Percentiles rank a stretch among this genome's conserved stretches.
Evolutionary conservation across 1,284 basidiomycete genomes (phyloP).

Genomic region (Xerocomus amazonicus): DNA sequence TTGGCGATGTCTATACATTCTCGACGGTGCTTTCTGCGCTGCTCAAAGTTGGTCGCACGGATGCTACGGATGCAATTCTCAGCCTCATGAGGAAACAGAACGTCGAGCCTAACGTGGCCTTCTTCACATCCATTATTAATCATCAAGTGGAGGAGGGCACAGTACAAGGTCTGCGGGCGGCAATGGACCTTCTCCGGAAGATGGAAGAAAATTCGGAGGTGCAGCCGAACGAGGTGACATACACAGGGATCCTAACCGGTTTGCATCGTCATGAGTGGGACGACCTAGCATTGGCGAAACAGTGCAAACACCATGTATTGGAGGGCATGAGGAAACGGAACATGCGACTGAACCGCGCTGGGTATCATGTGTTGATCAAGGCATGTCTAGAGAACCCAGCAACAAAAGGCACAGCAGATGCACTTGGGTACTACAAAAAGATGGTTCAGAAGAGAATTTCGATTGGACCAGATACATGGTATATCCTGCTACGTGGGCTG

Average conservation of each 20-base stretch:
- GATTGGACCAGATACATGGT: conserved; percentile 68
- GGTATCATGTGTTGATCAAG: conserved; percentile 74
- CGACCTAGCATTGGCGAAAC: conserved; percentile 38
- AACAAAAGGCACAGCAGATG: conserved; percentile 48
- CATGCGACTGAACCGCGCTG: conserved; percentile 52
- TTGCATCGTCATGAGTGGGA: conserved; percentile 54
- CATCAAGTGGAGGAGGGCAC: conserved; percentile 59
- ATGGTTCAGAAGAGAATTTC: conserved; percentile 54
- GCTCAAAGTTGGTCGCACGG: conserved; percentile 59
- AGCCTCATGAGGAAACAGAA: conserved; percentile 70
- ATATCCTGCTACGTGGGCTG: conserved; percentile 65
- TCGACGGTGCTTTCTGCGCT: conserved; percentile 76
- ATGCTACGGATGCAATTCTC: conserved; percentile 62
- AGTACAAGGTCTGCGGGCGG: conserved; percentile 52
- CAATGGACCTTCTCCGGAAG: conserved; percentile 59
- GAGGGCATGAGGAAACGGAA: conserved; percentile 55
- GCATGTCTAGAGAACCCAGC: conserved; percentile 53
- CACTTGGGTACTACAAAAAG: conserved; percentile 59
- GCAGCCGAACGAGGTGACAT: conserved; percentile 69
- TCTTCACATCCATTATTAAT: conserved; percentile 73
- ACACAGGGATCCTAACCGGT: conserved; percentile 63
- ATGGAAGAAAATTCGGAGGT: conserved; percentile 64
- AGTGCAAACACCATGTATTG: conserved; percentile 50
- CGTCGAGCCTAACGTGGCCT: conserved; percentile 67
- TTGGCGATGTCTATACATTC: conserved; percentile 76